These are phyloP conservation scores for Saccharomyces cerevisiae DNA, from an alignment of 805 yeast genomes.

Conservation along the genomic window DNA sequence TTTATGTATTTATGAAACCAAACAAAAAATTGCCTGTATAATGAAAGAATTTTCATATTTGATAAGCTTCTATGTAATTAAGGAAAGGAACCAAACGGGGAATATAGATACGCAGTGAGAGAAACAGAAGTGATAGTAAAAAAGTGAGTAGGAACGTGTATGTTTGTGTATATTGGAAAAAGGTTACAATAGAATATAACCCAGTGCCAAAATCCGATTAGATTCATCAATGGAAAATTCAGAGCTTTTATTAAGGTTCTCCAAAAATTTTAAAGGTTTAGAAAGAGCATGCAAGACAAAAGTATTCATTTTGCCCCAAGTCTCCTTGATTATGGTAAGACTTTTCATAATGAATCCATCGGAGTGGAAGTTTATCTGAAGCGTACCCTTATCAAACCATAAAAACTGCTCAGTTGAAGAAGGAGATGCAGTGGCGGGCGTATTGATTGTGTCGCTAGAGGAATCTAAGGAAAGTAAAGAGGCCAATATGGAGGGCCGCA, in stretches of 20 bases:
- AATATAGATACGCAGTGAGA: neutral
- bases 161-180: neutral
- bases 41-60: neutral
- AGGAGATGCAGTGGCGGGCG: neutral
- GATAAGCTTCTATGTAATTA: neutral
- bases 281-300: neutral
- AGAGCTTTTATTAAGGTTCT: neutral
- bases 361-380: neutral
- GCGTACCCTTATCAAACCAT: neutral
- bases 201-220: slow-evolving; percentile 12
- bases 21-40: neutral
- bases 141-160: neutral
- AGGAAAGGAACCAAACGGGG: neutral
- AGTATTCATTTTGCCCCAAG: neutral
- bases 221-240: slow-evolving; percentile 9
- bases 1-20: neutral
- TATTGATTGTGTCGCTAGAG: neutral
- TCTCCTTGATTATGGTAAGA: neutral
- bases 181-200: slow-evolving; percentile 7
- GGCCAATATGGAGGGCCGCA: neutral
- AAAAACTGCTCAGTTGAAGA: neutral
- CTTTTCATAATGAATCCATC: neutral
- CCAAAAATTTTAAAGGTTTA: neutral
- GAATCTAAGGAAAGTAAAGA: neutral
- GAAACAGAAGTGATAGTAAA: neutral